A percentile compares a stretch with the other conserved stretches of the same genome.
phyloP scores from a whole-genome alignment of 1,139 yeast species.

The Taphrina populina region DNA sequence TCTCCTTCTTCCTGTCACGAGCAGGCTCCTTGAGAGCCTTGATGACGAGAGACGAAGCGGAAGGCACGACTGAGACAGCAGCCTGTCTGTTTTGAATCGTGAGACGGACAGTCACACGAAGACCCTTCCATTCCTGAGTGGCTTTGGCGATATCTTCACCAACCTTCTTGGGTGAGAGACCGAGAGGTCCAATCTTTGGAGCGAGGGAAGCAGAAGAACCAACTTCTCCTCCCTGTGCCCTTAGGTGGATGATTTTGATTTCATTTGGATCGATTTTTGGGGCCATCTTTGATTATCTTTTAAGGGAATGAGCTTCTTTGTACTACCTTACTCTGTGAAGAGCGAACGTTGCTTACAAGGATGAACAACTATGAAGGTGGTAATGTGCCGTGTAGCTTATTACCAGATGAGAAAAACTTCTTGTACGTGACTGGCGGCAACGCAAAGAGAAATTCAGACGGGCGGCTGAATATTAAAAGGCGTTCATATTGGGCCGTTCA shows the following conservation, averaged over 20 bases:
- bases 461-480: too few relatives aligned
- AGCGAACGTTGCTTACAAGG: constrained; percentile 33
- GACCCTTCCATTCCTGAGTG: constrained; percentile 87
- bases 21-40: constrained; percentile 99
- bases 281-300: constrained; percentile 28
- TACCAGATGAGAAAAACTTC: too few relatives aligned
- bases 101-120: constrained; percentile 97
- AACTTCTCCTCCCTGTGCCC: constrained; percentile 99
- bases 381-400: too few relatives aligned
- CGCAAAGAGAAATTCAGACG: too few relatives aligned
- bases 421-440: too few relatives aligned
- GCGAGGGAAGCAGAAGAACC: constrained; percentile 99
- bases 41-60: constrained; percentile 98
- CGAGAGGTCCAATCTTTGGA: constrained; percentile 99
- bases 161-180: constrained; percentile 99
- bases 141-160: constrained; percentile 99
- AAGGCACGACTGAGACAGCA: constrained; percentile 96
- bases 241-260: constrained; percentile 97
- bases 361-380: constrained; percentile 27
- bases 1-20: constrained; percentile 99
- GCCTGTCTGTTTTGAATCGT: constrained; percentile 99
- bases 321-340: constrained; percentile 26
- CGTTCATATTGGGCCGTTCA: too few relatives aligned
- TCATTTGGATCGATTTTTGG: constrained; percentile 97
- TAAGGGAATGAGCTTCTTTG: constrained; percentile 11